A percentile compares a stretch with the other conserved stretches of the same genome.
Evolutionary conservation across 148 eudicot genomes (phyloP).

Genomic region (Cornus suecica): DNA sequence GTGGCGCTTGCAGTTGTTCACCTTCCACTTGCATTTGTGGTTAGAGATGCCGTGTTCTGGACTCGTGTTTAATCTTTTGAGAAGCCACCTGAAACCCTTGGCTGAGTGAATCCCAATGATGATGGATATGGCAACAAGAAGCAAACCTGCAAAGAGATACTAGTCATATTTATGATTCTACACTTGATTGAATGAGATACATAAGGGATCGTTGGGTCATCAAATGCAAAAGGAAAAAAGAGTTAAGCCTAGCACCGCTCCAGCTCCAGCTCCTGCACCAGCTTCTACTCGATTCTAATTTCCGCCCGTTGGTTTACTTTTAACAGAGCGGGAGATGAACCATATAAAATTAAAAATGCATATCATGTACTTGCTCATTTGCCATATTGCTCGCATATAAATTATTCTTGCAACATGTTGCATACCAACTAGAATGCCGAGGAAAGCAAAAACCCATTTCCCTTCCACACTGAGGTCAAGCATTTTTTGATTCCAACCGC

Average conservation of each 20-base stretch:
- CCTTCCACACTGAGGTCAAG: slow-evolving; percentile 81
- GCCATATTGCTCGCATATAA: neutral
- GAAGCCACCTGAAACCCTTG: slow-evolving; percentile 41
- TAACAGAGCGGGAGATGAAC: neutral
- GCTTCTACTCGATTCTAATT: too few relatives aligned
- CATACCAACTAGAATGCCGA: slow-evolving; percentile 66
- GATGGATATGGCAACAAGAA: slow-evolving; percentile 64
- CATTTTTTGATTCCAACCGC: slow-evolving; percentile 98
- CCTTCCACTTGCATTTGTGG: slow-evolving; percentile 14
- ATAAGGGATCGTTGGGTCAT: neutral
- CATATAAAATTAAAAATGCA: neutral
- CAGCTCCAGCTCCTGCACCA: too few relatives aligned
- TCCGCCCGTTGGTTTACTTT: too few relatives aligned
- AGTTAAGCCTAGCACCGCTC: too few relatives aligned
- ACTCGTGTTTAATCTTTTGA: slow-evolving; percentile 12
- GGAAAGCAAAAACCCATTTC: slow-evolving; percentile 64
- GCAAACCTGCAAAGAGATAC: slow-evolving; percentile 44
- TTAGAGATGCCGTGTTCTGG: neutral
- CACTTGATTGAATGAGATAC: neutral
- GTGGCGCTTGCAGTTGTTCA: slow-evolving; percentile 25
- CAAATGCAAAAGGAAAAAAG: too few relatives aligned
- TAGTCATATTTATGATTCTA: neutral
- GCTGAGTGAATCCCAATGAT: slow-evolving; percentile 68
- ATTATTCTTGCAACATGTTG: neutral
- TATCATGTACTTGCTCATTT: neutral